Evolutionary conservation across 208 protist genomes (phyloP).

Genomic region (Wallacemonas collosoma): DNA sequence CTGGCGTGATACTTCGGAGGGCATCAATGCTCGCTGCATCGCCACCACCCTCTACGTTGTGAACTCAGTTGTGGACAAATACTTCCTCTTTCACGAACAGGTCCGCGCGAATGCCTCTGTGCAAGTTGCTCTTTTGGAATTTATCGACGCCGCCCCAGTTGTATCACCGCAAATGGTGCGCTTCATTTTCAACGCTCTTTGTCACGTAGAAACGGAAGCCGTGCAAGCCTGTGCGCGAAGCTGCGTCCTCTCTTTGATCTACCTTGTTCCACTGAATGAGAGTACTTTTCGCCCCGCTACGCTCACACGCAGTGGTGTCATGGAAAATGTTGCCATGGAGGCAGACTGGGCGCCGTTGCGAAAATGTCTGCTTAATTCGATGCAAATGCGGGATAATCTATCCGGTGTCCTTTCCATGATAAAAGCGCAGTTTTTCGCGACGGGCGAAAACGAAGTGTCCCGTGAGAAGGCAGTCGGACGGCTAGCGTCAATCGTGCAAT

Average conservation of each 20-base stretch:
- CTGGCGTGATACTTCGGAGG: too few species aligned
- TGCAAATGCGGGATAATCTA: not conserved
- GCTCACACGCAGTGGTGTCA: not conserved
- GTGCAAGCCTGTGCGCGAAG: not conserved
- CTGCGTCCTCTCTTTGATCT: not conserved
- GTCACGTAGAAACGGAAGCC: not conserved
- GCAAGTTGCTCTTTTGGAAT: not conserved
- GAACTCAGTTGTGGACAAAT: not conserved
- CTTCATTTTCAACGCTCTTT: not conserved
- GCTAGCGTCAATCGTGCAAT: not conserved
- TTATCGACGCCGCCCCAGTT: slow-evolving; percentile 3
- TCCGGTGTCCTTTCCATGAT: not conserved
- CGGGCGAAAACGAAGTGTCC: not conserved
- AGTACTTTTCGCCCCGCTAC: not conserved
- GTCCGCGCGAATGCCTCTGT: slow-evolving; percentile 3
- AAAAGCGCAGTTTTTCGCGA: not conserved
- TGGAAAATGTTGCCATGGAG: not conserved
- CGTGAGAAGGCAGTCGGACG: not conserved
- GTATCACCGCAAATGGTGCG: not conserved
- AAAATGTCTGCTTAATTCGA: not conserved
- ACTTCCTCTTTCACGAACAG: slow-evolving; percentile 8
- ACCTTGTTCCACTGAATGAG: not conserved
- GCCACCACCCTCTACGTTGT: not conserved
- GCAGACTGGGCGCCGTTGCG: not conserved
- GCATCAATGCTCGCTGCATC: too few species aligned